Evolutionary conservation across 1,139 yeast genomes (phyloP).

Genomic region (Saccharomyces hybrid): DNA sequence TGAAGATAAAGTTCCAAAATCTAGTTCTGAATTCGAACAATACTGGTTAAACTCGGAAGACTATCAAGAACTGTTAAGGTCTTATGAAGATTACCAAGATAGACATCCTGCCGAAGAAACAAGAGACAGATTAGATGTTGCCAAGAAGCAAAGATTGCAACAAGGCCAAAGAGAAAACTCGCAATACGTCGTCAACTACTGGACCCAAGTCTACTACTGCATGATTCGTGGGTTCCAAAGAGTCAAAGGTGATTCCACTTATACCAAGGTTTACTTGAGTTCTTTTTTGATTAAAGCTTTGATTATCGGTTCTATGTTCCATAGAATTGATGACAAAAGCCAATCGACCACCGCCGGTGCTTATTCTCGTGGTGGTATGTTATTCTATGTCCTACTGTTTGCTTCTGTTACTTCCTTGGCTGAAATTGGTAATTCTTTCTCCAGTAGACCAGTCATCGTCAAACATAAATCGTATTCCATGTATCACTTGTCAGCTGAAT

Average conservation of each 20-base stretch:
- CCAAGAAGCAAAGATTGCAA: conserved; percentile 41
- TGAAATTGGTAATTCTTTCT: conserved; percentile 50
- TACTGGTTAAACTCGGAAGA: conserved; percentile 50
- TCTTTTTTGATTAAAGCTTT: conserved; percentile 49
- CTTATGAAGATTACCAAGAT: conserved; percentile 38
- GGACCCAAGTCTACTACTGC: conserved; percentile 39
- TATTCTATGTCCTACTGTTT: conserved; percentile 51
- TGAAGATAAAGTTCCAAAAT: conserved; percentile 47
- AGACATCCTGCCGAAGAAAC: conserved; percentile 37
- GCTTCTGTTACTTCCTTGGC: conserved; percentile 52
- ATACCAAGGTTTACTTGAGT: conserved; percentile 41
- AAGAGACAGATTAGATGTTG: conserved; percentile 34
- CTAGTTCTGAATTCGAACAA: conserved; percentile 49
- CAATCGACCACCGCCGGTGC: conserved; percentile 44
- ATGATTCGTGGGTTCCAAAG: conserved; percentile 49
- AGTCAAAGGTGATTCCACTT: conserved; percentile 48
- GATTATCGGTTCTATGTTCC: conserved; percentile 50
- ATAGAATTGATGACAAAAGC: conserved; percentile 35
- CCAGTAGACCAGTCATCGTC: conserved; percentile 51
- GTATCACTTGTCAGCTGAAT: conserved; percentile 63
- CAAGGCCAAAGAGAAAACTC: conserved; percentile 40
- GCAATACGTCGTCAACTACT: conserved; percentile 40
- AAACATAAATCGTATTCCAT: conserved; percentile 58
- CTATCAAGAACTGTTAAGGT: conserved; percentile 36
- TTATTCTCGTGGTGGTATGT: conserved; percentile 48